Evolutionary conservation across 345 rosid genomes (phyloP).

Genomic region (Gynandropsis gynandra): DNA sequence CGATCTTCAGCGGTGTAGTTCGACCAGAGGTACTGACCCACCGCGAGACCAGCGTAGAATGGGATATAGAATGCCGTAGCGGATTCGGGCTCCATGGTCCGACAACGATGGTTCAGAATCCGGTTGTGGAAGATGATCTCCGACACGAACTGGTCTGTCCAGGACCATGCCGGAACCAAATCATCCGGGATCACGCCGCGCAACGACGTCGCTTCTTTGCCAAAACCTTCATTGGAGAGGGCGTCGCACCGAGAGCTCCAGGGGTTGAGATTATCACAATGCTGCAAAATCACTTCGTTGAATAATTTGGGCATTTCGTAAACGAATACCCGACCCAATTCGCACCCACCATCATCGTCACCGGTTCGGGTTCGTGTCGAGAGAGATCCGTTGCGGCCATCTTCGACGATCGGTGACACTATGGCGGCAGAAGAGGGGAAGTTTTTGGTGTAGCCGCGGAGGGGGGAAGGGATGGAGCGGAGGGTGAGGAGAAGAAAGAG

Average conservation of each 20-base stretch:
- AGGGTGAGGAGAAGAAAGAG: slow-evolving; percentile 46
- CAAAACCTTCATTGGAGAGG: slow-evolving; percentile 63
- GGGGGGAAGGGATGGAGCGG: slow-evolving; percentile 45
- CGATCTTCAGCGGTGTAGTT: slow-evolving; percentile 54
- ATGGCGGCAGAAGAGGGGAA: slow-evolving; percentile 26
- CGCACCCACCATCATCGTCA: slow-evolving; percentile 31
- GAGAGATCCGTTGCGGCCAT: not conserved
- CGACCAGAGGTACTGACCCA: slow-evolving; percentile 69
- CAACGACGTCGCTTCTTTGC: slow-evolving; percentile 46
- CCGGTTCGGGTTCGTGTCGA: not conserved
- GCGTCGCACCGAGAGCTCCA: slow-evolving; percentile 90
- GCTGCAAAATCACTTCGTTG: slow-evolving; percentile 50
- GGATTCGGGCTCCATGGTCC: slow-evolving; percentile 53
- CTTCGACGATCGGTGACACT: not conserved
- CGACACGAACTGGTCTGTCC: slow-evolving; percentile 86
- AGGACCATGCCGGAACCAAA: slow-evolving; percentile 74
- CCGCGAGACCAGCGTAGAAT: slow-evolving; percentile 90
- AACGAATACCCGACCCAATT: slow-evolving; percentile 55
- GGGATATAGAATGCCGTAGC: slow-evolving; percentile 89
- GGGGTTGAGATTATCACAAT: slow-evolving; percentile 69
- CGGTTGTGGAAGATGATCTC: slow-evolving; percentile 82
- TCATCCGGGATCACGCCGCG: slow-evolving; percentile 44
- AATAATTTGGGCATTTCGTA: slow-evolving; percentile 67
- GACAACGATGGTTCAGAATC: slow-evolving; percentile 61
- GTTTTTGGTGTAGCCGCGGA: slow-evolving; percentile 21